Evolutionary conservation across 2,329 filamentous ascomycete genomes (phyloP).

Genomic region (Xylaria arbuscula): DNA sequence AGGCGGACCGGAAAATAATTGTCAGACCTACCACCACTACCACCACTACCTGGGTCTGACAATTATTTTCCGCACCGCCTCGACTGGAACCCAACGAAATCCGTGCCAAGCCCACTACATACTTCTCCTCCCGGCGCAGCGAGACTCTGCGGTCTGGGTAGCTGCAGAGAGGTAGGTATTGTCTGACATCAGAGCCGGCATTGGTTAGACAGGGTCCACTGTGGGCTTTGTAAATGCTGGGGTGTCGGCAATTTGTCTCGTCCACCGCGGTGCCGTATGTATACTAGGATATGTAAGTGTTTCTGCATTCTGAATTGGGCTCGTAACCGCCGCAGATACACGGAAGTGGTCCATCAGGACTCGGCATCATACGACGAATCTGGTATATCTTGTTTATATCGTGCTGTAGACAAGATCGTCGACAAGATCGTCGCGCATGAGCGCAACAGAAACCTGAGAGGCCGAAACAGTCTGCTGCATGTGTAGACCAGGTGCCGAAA

Average conservation of each 20-base stretch:
- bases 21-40: no score
- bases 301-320: slow-evolving; percentile 14
- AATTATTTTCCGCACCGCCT: no score
- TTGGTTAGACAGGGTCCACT: slow-evolving; percentile 28
- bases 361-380: slow-evolving; percentile 13
- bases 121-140: slow-evolving; percentile 20
- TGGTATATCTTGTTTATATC: not conserved
- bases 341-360: slow-evolving; percentile 6
- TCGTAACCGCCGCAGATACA: slow-evolving; percentile 22
- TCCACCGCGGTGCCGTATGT: not conserved
- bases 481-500: not conserved
- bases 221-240: slow-evolving; percentile 24
- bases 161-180: slow-evolving; percentile 29
- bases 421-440: not conserved
- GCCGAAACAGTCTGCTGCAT: not conserved
- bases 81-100: slow-evolving; percentile 28
- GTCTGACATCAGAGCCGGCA: slow-evolving; percentile 38
- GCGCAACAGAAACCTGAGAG: not conserved
- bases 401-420: not conserved
- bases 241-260: slow-evolving; percentile 31
- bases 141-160: slow-evolving; percentile 7
- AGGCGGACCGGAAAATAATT: no score
- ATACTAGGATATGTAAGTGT: slow-evolving; percentile 1
- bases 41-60: no score
- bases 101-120: slow-evolving; percentile 33